Evolutionary conservation across 257 asterid species (phyloP), one percentile per base, ranked within the genome.

Genomic region (Scutellaria galericulata): DNA sequence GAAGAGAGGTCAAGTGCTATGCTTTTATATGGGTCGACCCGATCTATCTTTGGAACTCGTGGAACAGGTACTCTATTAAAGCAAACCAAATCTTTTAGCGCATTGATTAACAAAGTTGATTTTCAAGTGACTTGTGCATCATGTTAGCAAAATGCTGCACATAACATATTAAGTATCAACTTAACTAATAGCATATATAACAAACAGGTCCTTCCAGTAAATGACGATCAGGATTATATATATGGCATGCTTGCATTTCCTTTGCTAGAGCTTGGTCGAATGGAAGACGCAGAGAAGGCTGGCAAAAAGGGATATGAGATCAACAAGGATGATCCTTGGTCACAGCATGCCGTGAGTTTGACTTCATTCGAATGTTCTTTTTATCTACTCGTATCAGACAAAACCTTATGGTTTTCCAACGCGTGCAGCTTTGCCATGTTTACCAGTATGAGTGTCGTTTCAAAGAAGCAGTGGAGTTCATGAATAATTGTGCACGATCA

Each of bases 191-290:
- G 50, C 71, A 61, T 69, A 14, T 70, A 14, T 70, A 42, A 67
- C 62, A 53, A 20, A 73, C 89, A 94, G 98, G 96, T 94, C 54
- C 83, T 94, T 47, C 86, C 91, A 47, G 45, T 74, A 41, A 94
- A 94, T 78, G 88, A 77, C 64, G 70, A 57, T 47, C 88, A 83
- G 74, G 86, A 84, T 45, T 94, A 85, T 76, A 82, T 94, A 71
- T 85, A 94, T 60, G 96, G 98, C 65, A 86, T 94, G 97, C 95
- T 89, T 66, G 98, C 98, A 15, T 94, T 94, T 83, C 74, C 96
- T 10, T 79, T 94, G 59, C 76, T 94, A 60, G 98, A 94, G 89
- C 95, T 94, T 48, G 95, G 97, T 69, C 89, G 73, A 71, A 83
- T 89, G 81, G 85, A 62, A 58, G 97, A 87, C 52, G 98, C 98